Base-by-base conservation (phyloP, 2,329 filamentous ascomycete species). In the Pestalotiopsis fici region DNA sequence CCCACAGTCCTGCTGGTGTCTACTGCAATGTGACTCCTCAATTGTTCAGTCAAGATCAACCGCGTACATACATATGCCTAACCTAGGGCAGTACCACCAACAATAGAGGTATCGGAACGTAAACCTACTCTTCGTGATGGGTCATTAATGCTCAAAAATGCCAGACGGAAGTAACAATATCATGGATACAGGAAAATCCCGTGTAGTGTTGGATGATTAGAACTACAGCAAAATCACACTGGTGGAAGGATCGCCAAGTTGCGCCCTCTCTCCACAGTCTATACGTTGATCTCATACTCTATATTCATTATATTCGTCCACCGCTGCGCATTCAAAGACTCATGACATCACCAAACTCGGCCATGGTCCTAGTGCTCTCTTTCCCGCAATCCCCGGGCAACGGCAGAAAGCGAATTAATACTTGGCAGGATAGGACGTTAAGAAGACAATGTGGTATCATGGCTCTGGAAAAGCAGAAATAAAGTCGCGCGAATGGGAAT, bases 361-460 rank as follows among this genome's bases (percentile, higher is more conserved):
- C 67, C 64, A 68, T 59, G 54, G 7, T 50, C 3, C 43, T n/a
- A 50, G 43, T 50, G 21, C 43, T 50, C 43, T 18, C 43, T 50
- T 18, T 18, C 43, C 21, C 18, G 11, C 15, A 50, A n/a, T 23
- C 6, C n/a, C 43, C n/a, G 18, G 21, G 43, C 15, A 50, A 50
- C 11, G 2, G 43, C n/a, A 18, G 18, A 50, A 18, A 18, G 43
- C 39, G 43, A 39, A 72, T 67, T 6, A 61, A 56, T 31, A 65
- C 64, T 64, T 66, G 56, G 56, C 59, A 50, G 28, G 50, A 62
- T 68, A 31, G 64, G 66, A 70, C 69, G 65, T 69, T 64, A 69
- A 66, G 23, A 65, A 68, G 43, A 67, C 65, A 69, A 27, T 71
- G 67, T 73, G 74, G 72, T 74, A 75, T 76, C 74, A 75, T 76